These are phyloP conservation scores for Beta lomatogona DNA, from an alignment of 179 eudicot genomes.

Conservation along the genomic window DNA sequence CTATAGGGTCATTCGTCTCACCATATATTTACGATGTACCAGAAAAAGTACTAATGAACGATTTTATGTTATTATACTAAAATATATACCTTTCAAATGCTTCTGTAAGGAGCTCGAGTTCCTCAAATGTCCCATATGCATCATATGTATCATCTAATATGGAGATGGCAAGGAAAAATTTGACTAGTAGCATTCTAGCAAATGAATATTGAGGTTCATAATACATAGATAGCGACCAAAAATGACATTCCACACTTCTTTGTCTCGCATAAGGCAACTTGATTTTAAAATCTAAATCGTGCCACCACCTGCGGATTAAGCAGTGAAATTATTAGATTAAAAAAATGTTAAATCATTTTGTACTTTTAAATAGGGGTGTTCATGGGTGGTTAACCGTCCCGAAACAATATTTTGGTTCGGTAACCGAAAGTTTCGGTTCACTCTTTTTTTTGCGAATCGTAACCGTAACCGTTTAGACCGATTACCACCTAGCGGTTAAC, in stretches of 20 bases:
- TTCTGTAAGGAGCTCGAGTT: constrained; percentile 21
- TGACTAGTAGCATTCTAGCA: constrained; percentile 24
- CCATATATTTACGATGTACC: too few species aligned
- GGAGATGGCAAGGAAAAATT: constrained; percentile 22
- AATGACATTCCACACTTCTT: constrained; percentile 35
- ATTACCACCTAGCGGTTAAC: too few species aligned
- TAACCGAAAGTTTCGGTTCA: too few species aligned
- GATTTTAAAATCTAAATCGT: constrained; percentile 21
- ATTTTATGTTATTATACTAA: background rate
- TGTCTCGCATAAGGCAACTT: constrained; percentile 36
- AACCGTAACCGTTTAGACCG: too few species aligned
- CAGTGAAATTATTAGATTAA: background rate
- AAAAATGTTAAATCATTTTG: too few species aligned
- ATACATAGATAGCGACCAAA: constrained; percentile 31
- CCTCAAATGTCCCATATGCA: constrained; percentile 32
- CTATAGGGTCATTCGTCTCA: too few species aligned
- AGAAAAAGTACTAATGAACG: background rate
- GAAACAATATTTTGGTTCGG: too few species aligned
- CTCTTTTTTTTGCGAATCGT: too few species aligned
- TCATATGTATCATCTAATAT: constrained; percentile 37
- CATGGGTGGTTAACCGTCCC: too few species aligned
- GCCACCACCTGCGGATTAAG: constrained; percentile 30
- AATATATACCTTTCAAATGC: constrained; percentile 30
- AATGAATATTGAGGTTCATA: constrained; percentile 29
- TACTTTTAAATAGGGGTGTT: background rate